Percentiles rank a stretch among this genome's conserved stretches.
phyloP scores from a whole-genome alignment of 495 filamentous ascomycete genomes.

The Penicillium alfredii region DNA sequence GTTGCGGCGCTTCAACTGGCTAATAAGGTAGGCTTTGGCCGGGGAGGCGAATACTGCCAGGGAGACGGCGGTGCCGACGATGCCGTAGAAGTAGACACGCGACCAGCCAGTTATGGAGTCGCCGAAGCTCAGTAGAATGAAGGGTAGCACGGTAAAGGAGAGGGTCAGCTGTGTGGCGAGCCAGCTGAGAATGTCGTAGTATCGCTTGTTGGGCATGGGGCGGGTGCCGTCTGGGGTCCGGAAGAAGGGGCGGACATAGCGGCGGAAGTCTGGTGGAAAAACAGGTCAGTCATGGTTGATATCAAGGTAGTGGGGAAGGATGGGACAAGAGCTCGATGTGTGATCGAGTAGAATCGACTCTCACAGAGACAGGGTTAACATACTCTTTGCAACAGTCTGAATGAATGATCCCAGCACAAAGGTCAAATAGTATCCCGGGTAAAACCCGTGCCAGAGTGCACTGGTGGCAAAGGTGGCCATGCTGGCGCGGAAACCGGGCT shows the following conservation, averaged over 20 bases:
- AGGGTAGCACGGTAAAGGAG: slow-evolving; percentile 74
- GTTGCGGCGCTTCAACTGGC: slow-evolving; percentile 54
- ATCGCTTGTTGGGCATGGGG: slow-evolving; percentile 64
- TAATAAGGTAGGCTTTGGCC: slow-evolving; percentile 55
- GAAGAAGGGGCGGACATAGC: slow-evolving; percentile 90
- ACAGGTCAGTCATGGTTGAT: slow-evolving; percentile 9
- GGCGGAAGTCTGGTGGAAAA: slow-evolving; percentile 70
- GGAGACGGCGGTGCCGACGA: slow-evolving; percentile 56
- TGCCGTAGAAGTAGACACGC: slow-evolving; percentile 82
- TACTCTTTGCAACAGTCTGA: slow-evolving; percentile 92
- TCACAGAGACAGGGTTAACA: no score
- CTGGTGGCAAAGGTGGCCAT: slow-evolving; percentile 90
- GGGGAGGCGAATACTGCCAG: slow-evolving; percentile 77
- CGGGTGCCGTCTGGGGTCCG: slow-evolving; percentile 62
- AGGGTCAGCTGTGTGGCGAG: slow-evolving; percentile 78
- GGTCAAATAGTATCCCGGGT: slow-evolving; percentile 89
- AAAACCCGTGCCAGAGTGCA: slow-evolving; percentile 97
- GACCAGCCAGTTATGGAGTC: slow-evolving; percentile 68
- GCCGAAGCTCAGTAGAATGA: slow-evolving; percentile 68
- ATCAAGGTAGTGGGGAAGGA: no score
- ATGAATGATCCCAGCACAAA: slow-evolving; percentile 86
- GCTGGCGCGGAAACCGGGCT: slow-evolving; percentile 92
- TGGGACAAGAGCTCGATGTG: no score
- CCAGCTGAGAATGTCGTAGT: slow-evolving; percentile 81
- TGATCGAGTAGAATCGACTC: no score